phyloP scores from a whole-genome alignment of 116 monocot genomes.

The Cymodocea nodosa region DNA sequence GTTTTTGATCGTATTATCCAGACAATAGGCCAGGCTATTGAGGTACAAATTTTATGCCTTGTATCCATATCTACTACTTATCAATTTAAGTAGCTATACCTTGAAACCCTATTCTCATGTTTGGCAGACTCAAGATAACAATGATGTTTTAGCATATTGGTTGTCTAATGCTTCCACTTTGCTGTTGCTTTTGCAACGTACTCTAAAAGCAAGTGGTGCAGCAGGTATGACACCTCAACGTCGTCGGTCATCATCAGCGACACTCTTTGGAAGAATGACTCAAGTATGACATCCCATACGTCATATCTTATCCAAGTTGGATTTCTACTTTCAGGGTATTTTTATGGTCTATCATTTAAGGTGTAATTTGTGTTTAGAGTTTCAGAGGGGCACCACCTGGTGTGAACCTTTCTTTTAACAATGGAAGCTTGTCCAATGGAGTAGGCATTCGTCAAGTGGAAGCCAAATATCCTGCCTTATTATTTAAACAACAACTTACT shows the following conservation, averaged over 20 bases:
- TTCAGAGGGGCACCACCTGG: conserved; percentile 92
- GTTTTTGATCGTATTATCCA: conserved; percentile 97
- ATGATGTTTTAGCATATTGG: conserved; percentile 95
- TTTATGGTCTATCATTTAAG: neutral
- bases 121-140: conserved; percentile 86
- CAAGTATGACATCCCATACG: conserved; percentile 33
- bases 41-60: conserved; percentile 30
- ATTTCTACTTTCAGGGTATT: neutral
- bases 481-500: conserved; percentile 98
- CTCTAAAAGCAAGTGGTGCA: conserved; percentile 89
- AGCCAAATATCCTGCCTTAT: conserved; percentile 96
- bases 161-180: conserved; percentile 92
- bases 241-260: conserved; percentile 72
- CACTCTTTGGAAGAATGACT: conserved; percentile 87
- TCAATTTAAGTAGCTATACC: neutral
- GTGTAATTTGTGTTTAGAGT: conserved; percentile 31
- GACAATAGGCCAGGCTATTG: conserved; percentile 94
- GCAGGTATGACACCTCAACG: conserved; percentile 90
- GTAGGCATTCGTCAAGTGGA: conserved; percentile 87
- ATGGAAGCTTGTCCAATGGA: conserved; percentile 62
- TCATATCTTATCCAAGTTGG: neutral
- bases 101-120: neutral
- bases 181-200: conserved; percentile 77
- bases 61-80: neutral
- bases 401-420: conserved; percentile 70